phyloP scores from a whole-genome alignment of 495 filamentous ascomycete genomes.

The Rhizodiscina lignyota region DNA sequence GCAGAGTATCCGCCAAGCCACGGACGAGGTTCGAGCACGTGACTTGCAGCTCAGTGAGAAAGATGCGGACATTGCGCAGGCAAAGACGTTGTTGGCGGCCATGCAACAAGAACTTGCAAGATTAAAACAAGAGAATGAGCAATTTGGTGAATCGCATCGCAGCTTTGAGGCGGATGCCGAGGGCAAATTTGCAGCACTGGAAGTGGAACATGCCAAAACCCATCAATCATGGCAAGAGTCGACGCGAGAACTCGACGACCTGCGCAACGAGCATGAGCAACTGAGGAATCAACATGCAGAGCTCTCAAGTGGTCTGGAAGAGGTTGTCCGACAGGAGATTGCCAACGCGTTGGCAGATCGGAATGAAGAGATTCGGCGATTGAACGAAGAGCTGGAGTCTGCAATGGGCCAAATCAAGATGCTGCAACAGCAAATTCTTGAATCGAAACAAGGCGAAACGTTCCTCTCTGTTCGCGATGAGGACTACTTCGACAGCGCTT shows the following conservation, averaged over 20 bases:
- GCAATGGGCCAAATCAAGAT: slow-evolving; percentile 63
- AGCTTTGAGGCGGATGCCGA: slow-evolving; percentile 48
- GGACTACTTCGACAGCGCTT: slow-evolving; percentile 88
- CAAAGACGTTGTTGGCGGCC: slow-evolving; percentile 46
- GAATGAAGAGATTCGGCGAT: slow-evolving; percentile 58
- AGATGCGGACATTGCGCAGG: slow-evolving; percentile 55
- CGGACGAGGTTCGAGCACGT: slow-evolving; percentile 32
- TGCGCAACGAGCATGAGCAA: too few species aligned
- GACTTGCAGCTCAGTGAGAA: slow-evolving; percentile 38
- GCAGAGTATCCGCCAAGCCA: slow-evolving; percentile 16
- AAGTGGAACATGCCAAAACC: slow-evolving; percentile 37
- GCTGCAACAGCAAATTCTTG: slow-evolving; percentile 70
- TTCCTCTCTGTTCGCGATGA: slow-evolving; percentile 74
- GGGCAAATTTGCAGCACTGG: slow-evolving; percentile 40
- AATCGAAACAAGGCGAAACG: slow-evolving; percentile 38
- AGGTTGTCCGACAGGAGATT: slow-evolving; percentile 42
- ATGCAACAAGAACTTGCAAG: slow-evolving; percentile 62
- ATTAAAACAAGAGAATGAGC: slow-evolving; percentile 57
- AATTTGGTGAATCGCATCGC: slow-evolving; percentile 51
- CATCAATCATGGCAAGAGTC: slow-evolving; percentile 28
- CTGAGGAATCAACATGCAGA: slow-evolving; percentile 40
- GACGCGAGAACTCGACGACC: slow-evolving; percentile 43
- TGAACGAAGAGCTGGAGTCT: slow-evolving; percentile 60
- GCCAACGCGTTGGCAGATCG: slow-evolving; percentile 47
- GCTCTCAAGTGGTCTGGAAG: slow-evolving; percentile 45